Base-by-base conservation (phyloP, 164 flowering plant genomes). In the Piper betle region DNA sequence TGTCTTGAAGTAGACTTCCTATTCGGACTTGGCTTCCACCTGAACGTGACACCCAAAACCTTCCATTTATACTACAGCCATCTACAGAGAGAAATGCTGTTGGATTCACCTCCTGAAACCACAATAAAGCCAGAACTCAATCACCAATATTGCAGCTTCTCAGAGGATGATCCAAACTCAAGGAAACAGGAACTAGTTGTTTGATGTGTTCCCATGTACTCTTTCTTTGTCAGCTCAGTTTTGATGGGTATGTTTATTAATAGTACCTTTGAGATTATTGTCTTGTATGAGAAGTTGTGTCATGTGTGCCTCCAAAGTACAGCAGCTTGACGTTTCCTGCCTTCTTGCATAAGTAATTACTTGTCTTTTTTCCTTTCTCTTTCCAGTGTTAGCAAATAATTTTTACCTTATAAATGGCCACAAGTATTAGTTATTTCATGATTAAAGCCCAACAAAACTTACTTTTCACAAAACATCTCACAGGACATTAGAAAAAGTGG, bases 1-100 rank as follows among this genome's bases (percentile, higher is more conserved):
- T 82, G 73, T 58, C 86, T 91, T 52, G 98, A 91, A 66, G 72
- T 91, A 74, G 95, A 91, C 68, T 91, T 91, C 69, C 68, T 91
- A 37, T 91, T 91, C 72, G 91, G 92, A 15, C 61, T 91, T 56
- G 79, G 91, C 17, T 91, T 91, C 71, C 78, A 85, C 4, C 70
- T 91, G 46, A 87, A 88, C 66, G 95, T 91, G 68, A 91, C 92
- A 6, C 96, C 98, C 39, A 67, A 80, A 62, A 87, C 94, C 3
- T 88, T 84, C 67, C 79, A 82, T 67, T 70, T 81, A 37, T 91
- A 91, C 66, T 91, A 81, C 67, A 75, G 80, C 18, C 73, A 78
- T 68, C 88, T 91, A 10, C 95, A 87, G 60, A 84, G 74, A 57
- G 72, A 72, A 73, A 72, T 83, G 71, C 63, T 69, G 61, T 50